Evolutionary conservation across 2,329 filamentous ascomycete species (phyloP).

Genomic region (Fusarium mundagurra): DNA sequence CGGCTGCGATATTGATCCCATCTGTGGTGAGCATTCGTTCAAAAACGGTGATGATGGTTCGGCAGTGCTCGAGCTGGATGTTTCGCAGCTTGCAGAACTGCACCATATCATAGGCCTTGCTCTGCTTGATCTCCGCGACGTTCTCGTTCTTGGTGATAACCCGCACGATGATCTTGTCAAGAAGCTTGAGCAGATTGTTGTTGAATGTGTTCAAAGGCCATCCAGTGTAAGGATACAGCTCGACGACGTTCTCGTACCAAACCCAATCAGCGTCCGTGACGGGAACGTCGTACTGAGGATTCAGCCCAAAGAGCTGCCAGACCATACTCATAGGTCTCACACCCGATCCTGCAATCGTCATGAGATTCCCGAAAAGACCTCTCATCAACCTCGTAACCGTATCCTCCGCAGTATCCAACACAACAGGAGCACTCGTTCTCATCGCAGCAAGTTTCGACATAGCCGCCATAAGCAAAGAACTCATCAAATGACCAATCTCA

Average conservation of each 20-base stretch:
- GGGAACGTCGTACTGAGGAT: slow-evolving; percentile 4
- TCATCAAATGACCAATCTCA: slow-evolving; percentile 16
- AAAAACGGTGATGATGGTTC: not conserved
- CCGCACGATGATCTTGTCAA: slow-evolving; percentile 16
- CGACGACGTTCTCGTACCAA: slow-evolving; percentile 18
- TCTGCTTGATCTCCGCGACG: not conserved
- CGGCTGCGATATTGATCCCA: not conserved
- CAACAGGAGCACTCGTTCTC: not conserved
- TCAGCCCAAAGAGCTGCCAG: slow-evolving; percentile 1
- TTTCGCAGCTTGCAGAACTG: slow-evolving; percentile 11
- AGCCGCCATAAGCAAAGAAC: slow-evolving; percentile 13
- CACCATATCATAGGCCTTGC: not conserved
- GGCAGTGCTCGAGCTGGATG: slow-evolving; percentile 16
- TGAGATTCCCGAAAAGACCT: slow-evolving; percentile 7
- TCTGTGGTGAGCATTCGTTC: slow-evolving; percentile 1
- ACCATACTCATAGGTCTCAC: slow-evolving; percentile 19
- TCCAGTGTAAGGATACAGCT: slow-evolving; percentile 14
- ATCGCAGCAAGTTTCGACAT: slow-evolving; percentile 12
- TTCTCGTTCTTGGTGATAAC: slow-evolving; percentile 11
- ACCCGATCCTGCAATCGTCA: slow-evolving; percentile 11
- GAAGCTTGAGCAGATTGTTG: not conserved
- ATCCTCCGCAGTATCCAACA: slow-evolving; percentile 1
- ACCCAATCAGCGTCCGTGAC: not conserved
- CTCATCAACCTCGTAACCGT: slow-evolving; percentile 9
- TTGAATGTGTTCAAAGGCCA: slow-evolving; percentile 14